A percentile compares a stretch with the other conserved stretches of the same genome.
phyloP scores from a whole-genome alignment of 2,329 filamentous ascomycete genomes.

The Rhinocladiella similis region DNA sequence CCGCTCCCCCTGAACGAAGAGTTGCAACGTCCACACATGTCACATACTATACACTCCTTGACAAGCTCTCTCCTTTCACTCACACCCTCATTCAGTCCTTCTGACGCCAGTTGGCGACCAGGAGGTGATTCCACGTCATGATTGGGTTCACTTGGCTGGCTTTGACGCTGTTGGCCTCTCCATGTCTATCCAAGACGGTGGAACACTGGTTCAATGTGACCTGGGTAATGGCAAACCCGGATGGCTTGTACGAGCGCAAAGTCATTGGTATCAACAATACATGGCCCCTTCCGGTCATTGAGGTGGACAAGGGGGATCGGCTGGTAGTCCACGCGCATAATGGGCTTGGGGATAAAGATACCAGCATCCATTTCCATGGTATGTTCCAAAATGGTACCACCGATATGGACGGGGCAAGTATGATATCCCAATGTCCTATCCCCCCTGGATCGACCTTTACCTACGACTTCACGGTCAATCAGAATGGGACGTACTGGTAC shows the following conservation, averaged over 20 bases:
- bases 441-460: conserved; percentile 62
- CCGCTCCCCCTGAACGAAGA: background rate
- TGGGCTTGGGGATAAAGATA: conserved; percentile 64
- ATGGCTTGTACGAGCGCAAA: conserved; percentile 51
- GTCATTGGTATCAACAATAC: conserved; percentile 72
- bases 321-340: conserved; percentile 70
- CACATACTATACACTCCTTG: too few relatives aligned
- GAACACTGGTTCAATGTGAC: conserved; percentile 55
- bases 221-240: conserved; percentile 58
- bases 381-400: conserved; percentile 75
- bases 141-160: too few relatives aligned
- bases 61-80: too few relatives aligned
- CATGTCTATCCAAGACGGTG: conserved; percentile 35
- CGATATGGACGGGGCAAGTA: conserved; percentile 70
- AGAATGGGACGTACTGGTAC: conserved; percentile 63
- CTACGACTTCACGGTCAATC: conserved; percentile 65
- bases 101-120: too few relatives aligned
- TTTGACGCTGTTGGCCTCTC: too few relatives aligned
- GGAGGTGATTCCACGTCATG: too few relatives aligned
- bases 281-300: conserved; percentile 72
- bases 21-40: too few relatives aligned
- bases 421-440: conserved; percentile 68
- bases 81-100: too few relatives aligned
- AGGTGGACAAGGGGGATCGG: conserved; percentile 71
- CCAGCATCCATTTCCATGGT: conserved; percentile 74